A percentile compares a stretch with the other conserved stretches of the same genome.
These are phyloP conservation scores for Alternaria sp. DNA, from an alignment of 2,329 filamentous ascomycete genomes.

Conservation along the genomic window DNA sequence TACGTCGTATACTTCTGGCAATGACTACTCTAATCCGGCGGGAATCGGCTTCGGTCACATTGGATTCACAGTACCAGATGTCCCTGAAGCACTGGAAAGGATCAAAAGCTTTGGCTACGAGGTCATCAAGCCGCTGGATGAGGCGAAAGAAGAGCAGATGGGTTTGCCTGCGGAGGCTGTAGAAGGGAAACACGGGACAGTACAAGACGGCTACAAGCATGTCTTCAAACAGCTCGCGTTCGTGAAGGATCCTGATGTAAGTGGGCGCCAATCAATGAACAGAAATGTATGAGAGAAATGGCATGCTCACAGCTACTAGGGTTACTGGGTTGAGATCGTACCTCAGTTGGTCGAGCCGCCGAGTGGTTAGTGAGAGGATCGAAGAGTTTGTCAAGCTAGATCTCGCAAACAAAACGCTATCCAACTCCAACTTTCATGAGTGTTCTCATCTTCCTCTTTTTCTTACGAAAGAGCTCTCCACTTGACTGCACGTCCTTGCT, in stretches of 20 bases:
- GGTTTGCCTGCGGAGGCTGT: slow-evolving; percentile 27
- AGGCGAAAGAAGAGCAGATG: slow-evolving; percentile 32
- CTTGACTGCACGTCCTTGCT: neutral
- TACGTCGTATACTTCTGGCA: slow-evolving; percentile 32
- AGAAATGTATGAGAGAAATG: neutral
- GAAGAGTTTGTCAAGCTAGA: neutral
- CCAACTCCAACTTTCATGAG: rapidly evolving
- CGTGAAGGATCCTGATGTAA: slow-evolving; percentile 45
- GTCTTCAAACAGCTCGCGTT: slow-evolving; percentile 43
- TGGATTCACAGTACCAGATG: slow-evolving; percentile 45
- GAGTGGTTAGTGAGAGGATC: neutral
- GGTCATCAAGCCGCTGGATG: slow-evolving; percentile 36
- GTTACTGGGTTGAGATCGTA: slow-evolving; percentile 41
- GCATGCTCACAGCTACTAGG: slow-evolving; percentile 23
- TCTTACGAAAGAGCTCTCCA: neutral
- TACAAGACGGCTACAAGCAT: slow-evolving; percentile 35
- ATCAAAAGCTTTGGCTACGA: slow-evolving; percentile 31
- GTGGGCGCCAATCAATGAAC: slow-evolving; percentile 1
- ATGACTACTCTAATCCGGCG: slow-evolving; percentile 24
- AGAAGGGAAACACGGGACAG: slow-evolving; percentile 18
- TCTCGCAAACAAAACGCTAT: neutral
- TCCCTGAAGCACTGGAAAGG: slow-evolving; percentile 27
- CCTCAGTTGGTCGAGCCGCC: slow-evolving; percentile 25
- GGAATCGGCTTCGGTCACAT: slow-evolving; percentile 43
- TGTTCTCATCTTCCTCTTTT: neutral